phyloP scores from a whole-genome alignment of 1,139 yeast genomes.

The Geotrichum fermentans region DNA sequence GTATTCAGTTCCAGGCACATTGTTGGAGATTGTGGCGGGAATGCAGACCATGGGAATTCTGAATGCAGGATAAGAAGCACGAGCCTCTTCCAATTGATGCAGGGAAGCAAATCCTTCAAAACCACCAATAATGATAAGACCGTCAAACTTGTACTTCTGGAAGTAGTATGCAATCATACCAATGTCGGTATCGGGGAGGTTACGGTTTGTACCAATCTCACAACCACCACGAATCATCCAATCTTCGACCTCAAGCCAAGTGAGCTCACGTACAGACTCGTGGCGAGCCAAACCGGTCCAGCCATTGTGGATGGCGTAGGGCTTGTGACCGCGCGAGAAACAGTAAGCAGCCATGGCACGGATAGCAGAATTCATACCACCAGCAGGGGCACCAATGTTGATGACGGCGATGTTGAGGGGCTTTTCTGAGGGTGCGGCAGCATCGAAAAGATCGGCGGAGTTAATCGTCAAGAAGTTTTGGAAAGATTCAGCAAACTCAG shows the following conservation, averaged over 20 bases:
- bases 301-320: slow-evolving; percentile 85
- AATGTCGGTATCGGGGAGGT: slow-evolving; percentile 71
- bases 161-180: slow-evolving; percentile 89
- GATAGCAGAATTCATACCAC: slow-evolving; percentile 90
- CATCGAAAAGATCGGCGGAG: slow-evolving; percentile 61
- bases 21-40: slow-evolving; percentile 96
- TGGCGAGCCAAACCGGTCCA: slow-evolving; percentile 84
- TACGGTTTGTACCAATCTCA: slow-evolving; percentile 90
- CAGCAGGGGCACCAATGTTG: slow-evolving; percentile 95
- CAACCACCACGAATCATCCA: slow-evolving; percentile 94
- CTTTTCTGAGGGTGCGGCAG: slow-evolving; percentile 38
- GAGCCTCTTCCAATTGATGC: slow-evolving; percentile 69
- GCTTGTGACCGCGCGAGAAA: slow-evolving; percentile 82
- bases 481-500: slow-evolving; percentile 78
- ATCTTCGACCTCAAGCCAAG: slow-evolving; percentile 83
- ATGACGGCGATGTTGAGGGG: slow-evolving; percentile 70
- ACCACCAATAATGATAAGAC: slow-evolving; percentile 87
- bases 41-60: slow-evolving; percentile 89
- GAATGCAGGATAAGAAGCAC: slow-evolving; percentile 76
- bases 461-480: slow-evolving; percentile 65
- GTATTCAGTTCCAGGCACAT: slow-evolving; percentile 96
- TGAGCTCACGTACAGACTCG: slow-evolving; percentile 66
- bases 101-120: slow-evolving; percentile 87
- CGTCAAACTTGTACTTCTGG: slow-evolving; percentile 79
- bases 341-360: slow-evolving; percentile 89